Evolutionary conservation across 352 stramenopile genomes (phyloP).

Genomic region (Pythium aquatile): DNA sequence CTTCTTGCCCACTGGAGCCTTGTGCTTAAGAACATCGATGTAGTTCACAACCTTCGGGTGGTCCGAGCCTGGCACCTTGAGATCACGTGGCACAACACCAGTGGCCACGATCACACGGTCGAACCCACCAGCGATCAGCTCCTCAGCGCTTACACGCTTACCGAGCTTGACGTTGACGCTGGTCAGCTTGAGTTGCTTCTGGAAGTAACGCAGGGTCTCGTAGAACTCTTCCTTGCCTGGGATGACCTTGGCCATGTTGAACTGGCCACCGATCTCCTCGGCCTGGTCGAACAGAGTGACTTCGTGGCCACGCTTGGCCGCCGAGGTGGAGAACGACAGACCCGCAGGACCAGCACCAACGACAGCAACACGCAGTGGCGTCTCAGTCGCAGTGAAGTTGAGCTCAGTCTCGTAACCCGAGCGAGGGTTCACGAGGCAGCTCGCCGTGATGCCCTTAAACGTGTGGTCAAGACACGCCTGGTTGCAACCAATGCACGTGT

Average conservation of each 20-base stretch:
- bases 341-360: constrained; percentile 94
- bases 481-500: constrained; percentile 98
- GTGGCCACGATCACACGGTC: constrained; percentile 97
- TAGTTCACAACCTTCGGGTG: constrained; percentile 93
- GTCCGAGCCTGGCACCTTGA: constrained; percentile 88
- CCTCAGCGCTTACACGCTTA: constrained; percentile 43
- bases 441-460: constrained; percentile 94
- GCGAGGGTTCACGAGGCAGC: constrained; percentile 96
- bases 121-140: constrained; percentile 55
- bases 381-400: constrained; percentile 54
- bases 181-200: constrained; percentile 82
- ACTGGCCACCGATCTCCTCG: constrained; percentile 91
- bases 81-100: constrained; percentile 88
- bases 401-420: constrained; percentile 95
- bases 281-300: constrained; percentile 94
- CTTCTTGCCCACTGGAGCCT: constrained; percentile 85
- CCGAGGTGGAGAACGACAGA: constrained; percentile 88
- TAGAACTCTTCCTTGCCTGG: constrained; percentile 98
- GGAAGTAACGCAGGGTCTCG: constrained; percentile 96
- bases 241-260: constrained; percentile 97
- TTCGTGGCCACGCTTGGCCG: constrained; percentile 88
- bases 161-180: constrained; percentile 83
- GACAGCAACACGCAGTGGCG: constrained; percentile 70
- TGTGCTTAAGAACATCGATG: constrained; percentile 93
- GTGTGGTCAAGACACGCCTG: constrained; percentile 97